phyloP scores from a whole-genome alignment of 2,329 filamentous ascomycete species.

The Botryotinia globosa region DNA sequence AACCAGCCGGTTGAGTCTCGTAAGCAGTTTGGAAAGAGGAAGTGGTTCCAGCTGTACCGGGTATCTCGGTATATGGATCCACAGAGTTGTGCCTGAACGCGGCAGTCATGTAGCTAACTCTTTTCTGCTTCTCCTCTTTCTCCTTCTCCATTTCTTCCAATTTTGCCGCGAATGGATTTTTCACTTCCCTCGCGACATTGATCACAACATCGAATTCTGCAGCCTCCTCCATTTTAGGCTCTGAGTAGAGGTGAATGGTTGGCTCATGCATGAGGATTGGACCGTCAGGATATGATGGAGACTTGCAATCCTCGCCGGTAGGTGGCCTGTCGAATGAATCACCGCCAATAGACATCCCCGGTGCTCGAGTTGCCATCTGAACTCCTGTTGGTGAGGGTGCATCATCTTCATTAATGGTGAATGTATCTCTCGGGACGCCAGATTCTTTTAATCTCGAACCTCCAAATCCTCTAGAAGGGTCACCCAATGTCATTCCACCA shows the following conservation, averaged over 20 bases:
- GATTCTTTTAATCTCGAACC: constrained; percentile 37
- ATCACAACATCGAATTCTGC: constrained; percentile 77
- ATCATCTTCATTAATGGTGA: constrained; percentile 38
- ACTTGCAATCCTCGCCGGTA: constrained; percentile 75
- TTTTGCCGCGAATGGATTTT: constrained; percentile 63
- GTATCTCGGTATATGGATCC: constrained; percentile 20
- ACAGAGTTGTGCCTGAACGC: constrained; percentile 27
- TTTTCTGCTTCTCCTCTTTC: constrained; percentile 30
- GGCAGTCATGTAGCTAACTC: constrained; percentile 37
- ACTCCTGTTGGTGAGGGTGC: constrained; percentile 52
- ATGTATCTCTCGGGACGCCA: constrained; percentile 30
- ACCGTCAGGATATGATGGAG: constrained; percentile 77
- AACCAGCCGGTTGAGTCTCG: constrained; percentile 48
- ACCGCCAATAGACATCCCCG: constrained; percentile 51
- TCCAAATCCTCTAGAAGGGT: constrained; percentile 27
- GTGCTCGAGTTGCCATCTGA: constrained; percentile 56
- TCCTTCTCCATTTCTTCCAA: constrained; percentile 48
- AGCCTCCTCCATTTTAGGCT: constrained; percentile 75
- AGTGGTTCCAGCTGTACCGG: constrained; percentile 56
- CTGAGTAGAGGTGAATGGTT: constrained; percentile 74
- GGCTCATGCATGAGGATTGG: constrained; percentile 80
- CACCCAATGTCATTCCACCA: constrained; percentile 64
- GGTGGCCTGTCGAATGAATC: constrained; percentile 66
- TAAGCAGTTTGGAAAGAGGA: constrained; percentile 61
- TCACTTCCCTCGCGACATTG: constrained; percentile 80